Percentiles rank a stretch among this genome's conserved stretches.
Conservation (phyloP, 2,329 filamentous ascomycete species). For the Arthrobotrys sphaeroides region DNA sequence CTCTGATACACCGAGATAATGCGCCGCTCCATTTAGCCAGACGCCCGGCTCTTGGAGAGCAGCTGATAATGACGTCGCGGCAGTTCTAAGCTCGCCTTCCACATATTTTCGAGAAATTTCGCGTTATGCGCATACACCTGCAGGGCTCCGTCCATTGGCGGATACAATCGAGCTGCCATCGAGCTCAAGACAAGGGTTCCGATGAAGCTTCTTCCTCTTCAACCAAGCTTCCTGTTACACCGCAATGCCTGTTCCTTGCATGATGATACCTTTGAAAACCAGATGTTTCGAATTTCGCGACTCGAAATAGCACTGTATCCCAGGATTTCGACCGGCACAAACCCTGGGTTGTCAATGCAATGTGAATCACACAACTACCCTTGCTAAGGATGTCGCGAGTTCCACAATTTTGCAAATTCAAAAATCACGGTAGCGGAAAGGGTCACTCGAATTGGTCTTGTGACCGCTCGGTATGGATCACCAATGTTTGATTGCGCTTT, state of each 20-base stretch:
- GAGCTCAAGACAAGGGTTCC: neutral
- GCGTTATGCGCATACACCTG: conserved; percentile 10
- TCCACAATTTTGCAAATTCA: too few relatives aligned
- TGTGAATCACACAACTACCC: conserved; percentile 3
- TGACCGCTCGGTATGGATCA: conserved; percentile 5
- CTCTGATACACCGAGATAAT: conserved; percentile 22
- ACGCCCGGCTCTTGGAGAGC: neutral
- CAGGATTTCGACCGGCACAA: neutral
- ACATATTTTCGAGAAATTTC: conserved; percentile 15
- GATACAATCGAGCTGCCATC: neutral
- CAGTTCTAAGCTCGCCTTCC: neutral
- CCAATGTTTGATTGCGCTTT: neutral
- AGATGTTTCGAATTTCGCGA: neutral
- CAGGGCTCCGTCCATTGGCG: neutral
- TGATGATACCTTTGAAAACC: neutral
- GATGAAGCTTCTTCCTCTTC: neutral
- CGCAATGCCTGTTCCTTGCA: neutral
- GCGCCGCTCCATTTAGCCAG: conserved; percentile 31
- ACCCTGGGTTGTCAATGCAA: conserved; percentile 6
- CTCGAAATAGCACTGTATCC: conserved; percentile 3
- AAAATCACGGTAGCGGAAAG: neutral
- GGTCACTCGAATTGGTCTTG: conserved; percentile 7
- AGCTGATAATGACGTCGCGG: conserved; percentile 14
- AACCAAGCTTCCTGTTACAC: neutral
- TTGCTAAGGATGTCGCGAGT: neutral